A percentile compares a stretch with the other conserved stretches of the same genome.
Conservation (phyloP, 106 monocot species). For the Dioscorea alata region DNA sequence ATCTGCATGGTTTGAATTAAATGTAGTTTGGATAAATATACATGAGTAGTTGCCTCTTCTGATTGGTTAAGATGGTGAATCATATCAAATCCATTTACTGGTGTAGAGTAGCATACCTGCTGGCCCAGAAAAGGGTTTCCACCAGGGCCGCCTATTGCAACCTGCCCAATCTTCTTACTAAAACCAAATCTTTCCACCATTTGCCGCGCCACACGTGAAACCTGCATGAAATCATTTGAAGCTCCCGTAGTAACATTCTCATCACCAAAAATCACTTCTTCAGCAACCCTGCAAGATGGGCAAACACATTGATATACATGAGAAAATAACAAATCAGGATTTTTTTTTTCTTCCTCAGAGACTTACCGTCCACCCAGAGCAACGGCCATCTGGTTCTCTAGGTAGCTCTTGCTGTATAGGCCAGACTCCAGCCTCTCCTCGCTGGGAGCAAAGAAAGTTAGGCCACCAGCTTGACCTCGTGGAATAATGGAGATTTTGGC, state of each 20-base stretch:
- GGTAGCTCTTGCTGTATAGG: slow-evolving; percentile 90
- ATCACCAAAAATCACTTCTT: slow-evolving; percentile 94
- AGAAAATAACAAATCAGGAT: too few species aligned
- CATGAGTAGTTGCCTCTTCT: too few species aligned
- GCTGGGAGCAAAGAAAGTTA: slow-evolving; percentile 98
- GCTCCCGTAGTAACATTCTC: slow-evolving; percentile 99
- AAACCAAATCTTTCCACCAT: slow-evolving; percentile 99
- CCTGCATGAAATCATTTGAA: slow-evolving; percentile 99
- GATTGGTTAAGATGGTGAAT: too few species aligned
- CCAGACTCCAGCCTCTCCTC: slow-evolving; percentile 98
- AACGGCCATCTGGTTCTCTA: slow-evolving; percentile 98
- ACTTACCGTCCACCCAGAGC: slow-evolving; percentile 95
- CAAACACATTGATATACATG: too few species aligned
- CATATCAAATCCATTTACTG: too few species aligned
- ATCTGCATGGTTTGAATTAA: slow-evolving; percentile 31
- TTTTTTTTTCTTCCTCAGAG: neutral
- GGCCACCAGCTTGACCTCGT: slow-evolving; percentile 94
- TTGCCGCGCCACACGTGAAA: slow-evolving; percentile 93
- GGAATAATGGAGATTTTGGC: slow-evolving; percentile 99
- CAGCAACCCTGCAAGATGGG: slow-evolving; percentile 70
- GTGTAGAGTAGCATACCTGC: slow-evolving; percentile 46
- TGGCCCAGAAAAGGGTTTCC: slow-evolving; percentile 98
- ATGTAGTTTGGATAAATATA: too few species aligned
- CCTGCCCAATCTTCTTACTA: slow-evolving; percentile 94
- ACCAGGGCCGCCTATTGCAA: slow-evolving; percentile 83